These are phyloP conservation scores for Coemansia asiatica DNA, from an alignment of 192 early-diverging fungal species.

Conservation along the genomic window DNA sequence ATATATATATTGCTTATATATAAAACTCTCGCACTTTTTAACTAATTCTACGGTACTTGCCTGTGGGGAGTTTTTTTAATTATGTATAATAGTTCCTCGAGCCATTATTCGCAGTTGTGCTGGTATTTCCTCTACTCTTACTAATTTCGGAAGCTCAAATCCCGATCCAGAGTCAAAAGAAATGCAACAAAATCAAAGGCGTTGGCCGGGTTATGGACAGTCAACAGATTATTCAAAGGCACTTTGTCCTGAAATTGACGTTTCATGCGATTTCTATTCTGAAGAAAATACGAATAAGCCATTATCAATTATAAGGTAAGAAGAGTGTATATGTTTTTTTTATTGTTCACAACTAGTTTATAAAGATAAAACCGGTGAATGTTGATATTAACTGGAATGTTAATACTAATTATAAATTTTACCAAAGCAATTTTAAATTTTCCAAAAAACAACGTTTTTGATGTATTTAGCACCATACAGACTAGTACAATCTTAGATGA, in stretches of 20 bases:
- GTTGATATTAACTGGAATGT: too few relatives aligned
- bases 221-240: background rate
- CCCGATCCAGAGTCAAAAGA: background rate
- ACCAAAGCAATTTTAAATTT: too few relatives aligned
- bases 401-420: too few relatives aligned
- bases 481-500: background rate
- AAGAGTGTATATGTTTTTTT: too few relatives aligned
- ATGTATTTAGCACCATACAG: slow-evolving; percentile 18
- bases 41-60: too few relatives aligned
- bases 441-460: too few relatives aligned
- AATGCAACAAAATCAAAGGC: background rate
- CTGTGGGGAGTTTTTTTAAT: too few relatives aligned
- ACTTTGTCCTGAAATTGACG: slow-evolving; percentile 8
- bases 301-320: slow-evolving; percentile 31
- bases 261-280: slow-evolving; percentile 3
- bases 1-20: too few relatives aligned
- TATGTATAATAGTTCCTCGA: slow-evolving; percentile 16
- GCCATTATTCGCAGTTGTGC: slow-evolving; percentile 26
- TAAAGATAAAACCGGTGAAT: too few relatives aligned
- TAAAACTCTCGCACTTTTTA: too few relatives aligned
- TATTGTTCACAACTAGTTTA: too few relatives aligned
- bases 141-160: slow-evolving; percentile 28
- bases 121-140: slow-evolving; percentile 14
- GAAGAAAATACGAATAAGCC: background rate
- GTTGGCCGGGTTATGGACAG: too few relatives aligned